Conservation (phyloP, 2,329 filamentous ascomycete species). For the Fusarium temperatum region DNA sequence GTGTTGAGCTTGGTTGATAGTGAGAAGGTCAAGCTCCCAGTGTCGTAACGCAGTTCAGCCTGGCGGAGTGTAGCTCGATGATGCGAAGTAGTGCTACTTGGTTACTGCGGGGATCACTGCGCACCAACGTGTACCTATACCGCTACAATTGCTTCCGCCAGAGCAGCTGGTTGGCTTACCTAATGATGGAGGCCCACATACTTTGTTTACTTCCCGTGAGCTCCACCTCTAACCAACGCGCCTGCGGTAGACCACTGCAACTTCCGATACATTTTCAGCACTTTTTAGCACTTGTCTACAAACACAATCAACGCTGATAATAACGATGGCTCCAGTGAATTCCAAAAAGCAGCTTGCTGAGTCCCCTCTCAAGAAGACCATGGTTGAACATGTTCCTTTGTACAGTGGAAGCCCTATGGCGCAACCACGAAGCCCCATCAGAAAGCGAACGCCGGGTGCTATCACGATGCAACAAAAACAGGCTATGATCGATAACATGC, state of each 20-base stretch:
- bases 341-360: constrained; percentile 45
- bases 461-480: constrained; percentile 81
- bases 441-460: constrained; percentile 64
- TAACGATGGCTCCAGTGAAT: constrained; percentile 58
- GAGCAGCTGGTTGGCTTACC: constrained; percentile 39
- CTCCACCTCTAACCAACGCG: constrained; percentile 37
- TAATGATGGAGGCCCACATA: constrained; percentile 29
- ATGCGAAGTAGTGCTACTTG: constrained; percentile 37
- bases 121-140: constrained; percentile 23
- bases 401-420: constrained; percentile 49
- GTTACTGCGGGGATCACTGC: background rate
- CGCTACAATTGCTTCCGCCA: constrained; percentile 32
- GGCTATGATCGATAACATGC: constrained; percentile 86
- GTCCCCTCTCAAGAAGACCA: constrained; percentile 30
- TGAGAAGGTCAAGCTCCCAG: constrained; percentile 45
- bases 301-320: constrained; percentile 19
- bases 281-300: constrained; percentile 14
- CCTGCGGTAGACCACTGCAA: constrained; percentile 32
- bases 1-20: constrained; percentile 37
- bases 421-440: constrained; percentile 66
- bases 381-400: constrained; percentile 36
- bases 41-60: constrained; percentile 60
- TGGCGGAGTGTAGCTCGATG: constrained; percentile 44
- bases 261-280: constrained; percentile 18
- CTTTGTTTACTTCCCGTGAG: constrained; percentile 43